Evolutionary conservation across 345 rosid species (phyloP).

Genomic region (Hypericum perforatum): DNA sequence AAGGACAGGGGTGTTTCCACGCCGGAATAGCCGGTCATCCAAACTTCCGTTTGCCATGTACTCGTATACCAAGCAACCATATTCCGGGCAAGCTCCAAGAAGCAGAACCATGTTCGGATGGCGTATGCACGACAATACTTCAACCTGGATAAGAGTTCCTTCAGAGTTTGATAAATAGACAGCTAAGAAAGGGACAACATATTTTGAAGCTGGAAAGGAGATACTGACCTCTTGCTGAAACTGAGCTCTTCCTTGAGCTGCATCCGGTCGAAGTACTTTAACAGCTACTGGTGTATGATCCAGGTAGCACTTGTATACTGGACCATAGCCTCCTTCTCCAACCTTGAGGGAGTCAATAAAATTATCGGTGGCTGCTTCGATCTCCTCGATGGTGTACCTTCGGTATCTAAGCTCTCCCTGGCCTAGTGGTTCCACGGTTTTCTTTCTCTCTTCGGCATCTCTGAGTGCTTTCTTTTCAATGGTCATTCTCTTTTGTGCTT

Average conservation of each 20-base stretch:
- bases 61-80: constrained; percentile 2
- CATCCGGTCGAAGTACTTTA: not conserved
- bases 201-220: no score
- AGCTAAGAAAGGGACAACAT: no score
- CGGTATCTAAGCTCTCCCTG: not conserved
- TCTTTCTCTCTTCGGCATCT: constrained; percentile 18
- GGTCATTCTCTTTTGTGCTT: constrained; percentile 22
- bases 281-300: not conserved
- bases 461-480: constrained; percentile 16
- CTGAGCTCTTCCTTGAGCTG: not conserved
- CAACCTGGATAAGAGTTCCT: not conserved
- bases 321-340: constrained; percentile 2
- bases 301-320: not conserved
- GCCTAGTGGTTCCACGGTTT: not conserved
- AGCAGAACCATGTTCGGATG: constrained; percentile 5
- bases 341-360: not conserved
- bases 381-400: constrained; percentile 1
- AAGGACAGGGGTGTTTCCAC: not conserved
- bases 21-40: not conserved
- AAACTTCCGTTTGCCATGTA: constrained; percentile 1
- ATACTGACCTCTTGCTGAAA: not conserved
- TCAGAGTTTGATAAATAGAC: no score
- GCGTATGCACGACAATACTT: not conserved
- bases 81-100: not conserved
- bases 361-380: not conserved